Base-by-base conservation (phyloP, 768 basidiomycete genomes). In the Termitomyces sp. region DNA sequence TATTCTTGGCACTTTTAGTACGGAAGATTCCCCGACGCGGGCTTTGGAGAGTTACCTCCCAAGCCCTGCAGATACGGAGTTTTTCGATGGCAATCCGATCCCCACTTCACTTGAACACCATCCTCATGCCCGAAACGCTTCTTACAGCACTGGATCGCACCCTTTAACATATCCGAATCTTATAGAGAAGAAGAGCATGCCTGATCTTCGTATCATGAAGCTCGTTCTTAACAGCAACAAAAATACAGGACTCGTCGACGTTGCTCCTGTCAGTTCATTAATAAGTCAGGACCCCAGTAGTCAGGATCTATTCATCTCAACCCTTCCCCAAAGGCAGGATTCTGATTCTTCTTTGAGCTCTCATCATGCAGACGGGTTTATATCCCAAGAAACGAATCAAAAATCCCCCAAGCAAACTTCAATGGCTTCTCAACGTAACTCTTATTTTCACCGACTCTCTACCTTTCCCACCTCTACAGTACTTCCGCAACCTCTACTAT, bases 401-500 rank as follows among this genome's bases (percentile, higher is more conserved):
- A n/a, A 14, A 16, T 72, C 59, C 29, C 66, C 65, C 27, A 67
- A 74, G 3, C 76, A 74, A 42, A 70, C 77, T 1, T 78, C 85
- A 4, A 84, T 90, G 71, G 85, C 92, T 41, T 80, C 83, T 4
- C 92, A 95, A 66, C 84, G 91, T 23, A 90, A 93, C 65, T 90
- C 92, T 1, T 98, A 99, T 72, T 99, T 99, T 74, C 87, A 89
- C 37, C 86, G 95, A n/a, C 77, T 96, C 23, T 94, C 93, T 2
- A 85, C 87, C 32, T 74, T 93, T 5, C 89, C 89, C 1, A 73
- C 84, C 32, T 79, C 85, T 19, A 83, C 81, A 62, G 78, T 85
- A 19, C 81, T 97, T 9, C 91, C 95, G 0, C 73, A 78, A 16
- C 73, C 88, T 14, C 76, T 98, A 8, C 72, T 85, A 21, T 77